These are phyloP conservation scores for Lumnitzera racemosa DNA, from an alignment of 345 rosid species.

Conservation along the genomic window DNA sequence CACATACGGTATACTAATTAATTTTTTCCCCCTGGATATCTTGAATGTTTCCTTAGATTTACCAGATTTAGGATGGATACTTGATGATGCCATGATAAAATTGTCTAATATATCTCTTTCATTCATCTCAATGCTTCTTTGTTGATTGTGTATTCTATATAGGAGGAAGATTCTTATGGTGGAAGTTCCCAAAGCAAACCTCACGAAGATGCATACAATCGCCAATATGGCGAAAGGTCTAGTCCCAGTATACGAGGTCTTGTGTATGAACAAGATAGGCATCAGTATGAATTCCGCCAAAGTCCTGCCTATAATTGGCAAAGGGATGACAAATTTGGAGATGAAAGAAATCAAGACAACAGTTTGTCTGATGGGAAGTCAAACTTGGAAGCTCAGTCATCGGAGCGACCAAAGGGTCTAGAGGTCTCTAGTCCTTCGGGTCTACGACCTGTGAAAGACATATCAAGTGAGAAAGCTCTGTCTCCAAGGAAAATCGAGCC, in stretches of 20 bases:
- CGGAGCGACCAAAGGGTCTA: conserved; percentile 56
- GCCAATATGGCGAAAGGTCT: conserved; percentile 57
- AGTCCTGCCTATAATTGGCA: conserved; percentile 91
- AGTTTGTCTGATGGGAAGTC: conserved; percentile 45
- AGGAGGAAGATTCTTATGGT: conserved; percentile 63
- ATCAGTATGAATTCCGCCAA: conserved; percentile 39
- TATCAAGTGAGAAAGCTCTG: conserved; percentile 72
- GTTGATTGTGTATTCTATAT: conserved; percentile 8
- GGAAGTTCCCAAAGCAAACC: conserved; percentile 87
- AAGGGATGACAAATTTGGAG: conserved; percentile 82
- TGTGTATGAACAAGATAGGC: conserved; percentile 54
- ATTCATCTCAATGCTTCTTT: not conserved
- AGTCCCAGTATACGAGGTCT: conserved; percentile 83
- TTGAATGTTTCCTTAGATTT: too few relatives aligned
- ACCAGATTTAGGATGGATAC: too few relatives aligned
- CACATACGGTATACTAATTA: conserved; percentile 43
- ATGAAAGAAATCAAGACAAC: conserved; percentile 52
- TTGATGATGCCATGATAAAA: too few relatives aligned
- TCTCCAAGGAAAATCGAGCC: conserved; percentile 81
- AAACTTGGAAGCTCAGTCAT: conserved; percentile 47
- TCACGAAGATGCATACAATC: conserved; percentile 61
- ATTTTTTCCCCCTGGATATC: not conserved
- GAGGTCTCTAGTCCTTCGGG: conserved; percentile 69
- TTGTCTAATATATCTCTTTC: not conserved
- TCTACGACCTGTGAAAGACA: conserved; percentile 81